A percentile compares a stretch with the other conserved stretches of the same genome.
These are phyloP conservation scores for Ophiocordyceps polyrhachis-furcata DNA, from an alignment of 2,329 filamentous ascomycete genomes.

Conservation along the genomic window DNA sequence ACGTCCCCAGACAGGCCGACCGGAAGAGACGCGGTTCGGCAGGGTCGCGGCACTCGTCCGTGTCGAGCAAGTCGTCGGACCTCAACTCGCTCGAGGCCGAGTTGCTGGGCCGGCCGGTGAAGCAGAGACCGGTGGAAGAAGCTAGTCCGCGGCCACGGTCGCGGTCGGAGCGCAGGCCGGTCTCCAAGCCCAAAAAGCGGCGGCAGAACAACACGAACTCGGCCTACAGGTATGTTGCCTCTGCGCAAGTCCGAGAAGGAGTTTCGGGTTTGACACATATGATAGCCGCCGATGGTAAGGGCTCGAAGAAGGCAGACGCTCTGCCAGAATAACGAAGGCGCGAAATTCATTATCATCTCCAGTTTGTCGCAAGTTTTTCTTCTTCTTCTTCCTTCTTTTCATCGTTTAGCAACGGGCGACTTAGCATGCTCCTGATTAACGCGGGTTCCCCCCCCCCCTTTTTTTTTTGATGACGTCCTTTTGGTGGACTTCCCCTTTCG, in stretches of 20 bases:
- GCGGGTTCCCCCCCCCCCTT: not conserved
- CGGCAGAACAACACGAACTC: conserved; percentile 17
- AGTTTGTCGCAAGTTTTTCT: not conserved
- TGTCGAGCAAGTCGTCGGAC: conserved; percentile 16
- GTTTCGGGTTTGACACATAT: not conserved
- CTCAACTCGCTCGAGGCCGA: conserved; percentile 20
- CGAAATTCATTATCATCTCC: not conserved
- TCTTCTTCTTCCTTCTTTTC: not conserved
- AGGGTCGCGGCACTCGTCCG: conserved; percentile 11
- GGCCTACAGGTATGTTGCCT: conserved; percentile 16
- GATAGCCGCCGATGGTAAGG: conserved; percentile 17
- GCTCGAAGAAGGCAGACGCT: too few relatives aligned
- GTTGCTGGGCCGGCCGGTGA: conserved; percentile 15
- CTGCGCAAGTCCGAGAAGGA: not conserved
- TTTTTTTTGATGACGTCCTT: not conserved
- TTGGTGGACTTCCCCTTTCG: not conserved
- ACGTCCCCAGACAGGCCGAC: conserved; percentile 2
- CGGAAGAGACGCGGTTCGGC: conserved; percentile 6
- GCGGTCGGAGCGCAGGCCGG: conserved; percentile 5
- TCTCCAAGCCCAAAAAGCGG: conserved; percentile 9
- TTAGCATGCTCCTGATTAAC: not conserved
- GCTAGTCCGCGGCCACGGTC: conserved; percentile 6
- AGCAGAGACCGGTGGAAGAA: conserved; percentile 11
- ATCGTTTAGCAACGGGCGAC: not conserved
- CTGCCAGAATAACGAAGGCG: too few relatives aligned